Evolutionary conservation across 257 asterid genomes (phyloP).

Genomic region (Mitragyna speciosa): DNA sequence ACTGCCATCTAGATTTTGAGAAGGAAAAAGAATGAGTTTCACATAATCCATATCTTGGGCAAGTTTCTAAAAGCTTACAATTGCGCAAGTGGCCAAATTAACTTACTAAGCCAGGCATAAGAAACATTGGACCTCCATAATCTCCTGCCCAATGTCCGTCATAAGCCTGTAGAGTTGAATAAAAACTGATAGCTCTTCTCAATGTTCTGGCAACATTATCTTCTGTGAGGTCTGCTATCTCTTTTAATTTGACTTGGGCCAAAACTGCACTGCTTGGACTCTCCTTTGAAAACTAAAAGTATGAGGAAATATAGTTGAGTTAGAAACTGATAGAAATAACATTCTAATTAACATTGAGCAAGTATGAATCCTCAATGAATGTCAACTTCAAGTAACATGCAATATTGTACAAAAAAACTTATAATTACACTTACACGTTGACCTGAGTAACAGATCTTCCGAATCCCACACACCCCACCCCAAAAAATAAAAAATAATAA

Average conservation of each 20-base stretch:
- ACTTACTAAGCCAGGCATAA: slow-evolving; percentile 95
- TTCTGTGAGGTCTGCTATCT: slow-evolving; percentile 69
- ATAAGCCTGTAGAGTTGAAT: slow-evolving; percentile 78
- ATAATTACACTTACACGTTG: background rate
- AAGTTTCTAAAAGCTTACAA: background rate
- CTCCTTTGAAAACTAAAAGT: slow-evolving; percentile 79
- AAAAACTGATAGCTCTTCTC: slow-evolving; percentile 75
- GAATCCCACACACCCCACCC: background rate
- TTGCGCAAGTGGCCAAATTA: slow-evolving; percentile 1
- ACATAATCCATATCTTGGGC: background rate
- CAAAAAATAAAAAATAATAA: no score
- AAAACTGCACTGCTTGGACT: slow-evolving; percentile 40
- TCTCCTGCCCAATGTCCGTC: slow-evolving; percentile 99
- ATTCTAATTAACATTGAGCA: background rate
- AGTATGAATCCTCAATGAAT: background rate
- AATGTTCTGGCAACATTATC: slow-evolving; percentile 65
- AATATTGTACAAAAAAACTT: background rate
- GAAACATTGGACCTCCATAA: slow-evolving; percentile 98
- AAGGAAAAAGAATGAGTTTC: background rate
- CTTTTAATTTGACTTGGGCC: slow-evolving; percentile 74
- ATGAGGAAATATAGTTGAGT: background rate
- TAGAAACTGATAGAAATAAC: background rate
- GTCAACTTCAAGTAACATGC: background rate
- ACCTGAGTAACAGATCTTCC: background rate
- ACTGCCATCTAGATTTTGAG: background rate